Evolutionary conservation across 129 eudicot species (phyloP).

Genomic region (Pulicaria dysenterica): DNA sequence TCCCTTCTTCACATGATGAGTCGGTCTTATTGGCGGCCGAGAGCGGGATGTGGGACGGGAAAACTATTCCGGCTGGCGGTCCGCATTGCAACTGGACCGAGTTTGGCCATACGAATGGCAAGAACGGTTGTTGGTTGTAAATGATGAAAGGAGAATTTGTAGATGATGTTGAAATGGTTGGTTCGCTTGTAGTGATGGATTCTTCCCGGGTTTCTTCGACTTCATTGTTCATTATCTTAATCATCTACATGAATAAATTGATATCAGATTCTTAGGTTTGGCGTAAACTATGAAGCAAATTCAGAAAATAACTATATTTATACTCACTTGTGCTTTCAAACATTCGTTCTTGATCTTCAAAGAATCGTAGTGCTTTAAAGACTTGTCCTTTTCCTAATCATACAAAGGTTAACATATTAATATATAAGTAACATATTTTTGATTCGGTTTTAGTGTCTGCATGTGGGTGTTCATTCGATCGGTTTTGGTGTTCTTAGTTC

Average conservation of each 20-base stretch:
- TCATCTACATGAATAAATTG: slow-evolving; percentile 36
- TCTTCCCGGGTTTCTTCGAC: slow-evolving; percentile 32
- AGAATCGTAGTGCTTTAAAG: slow-evolving; percentile 41
- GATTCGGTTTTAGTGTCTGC: no score
- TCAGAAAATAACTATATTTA: no score
- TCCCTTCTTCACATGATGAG: slow-evolving; percentile 37
- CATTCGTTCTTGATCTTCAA: slow-evolving; percentile 50
- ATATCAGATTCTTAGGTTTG: background rate
- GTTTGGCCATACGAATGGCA: slow-evolving; percentile 50
- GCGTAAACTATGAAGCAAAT: background rate
- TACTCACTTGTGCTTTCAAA: slow-evolving; percentile 62
- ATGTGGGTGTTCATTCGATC: no score
- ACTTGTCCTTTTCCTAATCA: slow-evolving; percentile 57
- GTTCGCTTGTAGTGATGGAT: slow-evolving; percentile 31
- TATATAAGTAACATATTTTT: no score
- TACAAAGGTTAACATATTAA: background rate
- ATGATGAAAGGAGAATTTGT: slow-evolving; percentile 32
- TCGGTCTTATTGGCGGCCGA: slow-evolving; percentile 10
- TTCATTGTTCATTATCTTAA: slow-evolving; percentile 27
- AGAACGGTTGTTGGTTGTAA: slow-evolving; percentile 43
- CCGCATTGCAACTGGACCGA: slow-evolving; percentile 33
- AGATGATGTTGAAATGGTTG: slow-evolving; percentile 37
- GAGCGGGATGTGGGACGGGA: slow-evolving; percentile 33
- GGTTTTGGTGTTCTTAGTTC: no score
- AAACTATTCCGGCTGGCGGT: slow-evolving; percentile 29